Conservation (phyloP, 2,329 filamentous ascomycete genomes). For the Exserohilum turcica region DNA sequence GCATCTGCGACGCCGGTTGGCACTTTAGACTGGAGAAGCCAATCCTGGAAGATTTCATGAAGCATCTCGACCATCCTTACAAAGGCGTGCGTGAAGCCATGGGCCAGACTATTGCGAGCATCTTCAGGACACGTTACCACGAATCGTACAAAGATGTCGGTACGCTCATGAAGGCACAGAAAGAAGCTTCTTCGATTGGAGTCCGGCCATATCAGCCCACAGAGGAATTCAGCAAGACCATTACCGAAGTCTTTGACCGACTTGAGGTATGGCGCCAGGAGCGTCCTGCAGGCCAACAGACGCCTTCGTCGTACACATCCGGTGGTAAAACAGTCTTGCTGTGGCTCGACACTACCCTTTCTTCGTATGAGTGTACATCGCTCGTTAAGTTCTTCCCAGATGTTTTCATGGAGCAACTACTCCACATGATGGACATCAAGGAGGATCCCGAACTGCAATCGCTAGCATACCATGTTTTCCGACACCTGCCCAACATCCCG, state of each 20-base stretch:
- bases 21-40: conserved; percentile 91
- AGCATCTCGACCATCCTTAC: conserved; percentile 94
- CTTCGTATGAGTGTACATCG: conserved; percentile 89
- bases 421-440: conserved; percentile 99
- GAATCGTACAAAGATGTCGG: conserved; percentile 86
- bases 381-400: conserved; percentile 89
- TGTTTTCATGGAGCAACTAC: conserved; percentile 85
- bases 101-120: conserved; percentile 82
- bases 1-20: conserved; percentile 88
- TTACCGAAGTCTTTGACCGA: conserved; percentile 75
- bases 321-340: conserved; percentile 94
- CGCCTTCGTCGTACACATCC: conserved; percentile 90
- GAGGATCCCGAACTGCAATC: conserved; percentile 95
- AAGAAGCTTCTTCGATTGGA: conserved; percentile 78
- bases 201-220: conserved; percentile 80
- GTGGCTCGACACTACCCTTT: conserved; percentile 91
- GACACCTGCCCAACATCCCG: conserved; percentile 92
- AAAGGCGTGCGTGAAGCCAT: conserved; percentile 96
- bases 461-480: conserved; percentile 94
- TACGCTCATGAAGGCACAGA: conserved; percentile 77
- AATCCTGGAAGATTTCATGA: conserved; percentile 85
- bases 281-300: conserved; percentile 84
- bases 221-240: conserved; percentile 72
- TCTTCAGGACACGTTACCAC: conserved; percentile 90
- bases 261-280: conserved; percentile 88